phyloP scores from a whole-genome alignment of 352 stramenopile genomes.

The Phytophthora podocarpi region DNA sequence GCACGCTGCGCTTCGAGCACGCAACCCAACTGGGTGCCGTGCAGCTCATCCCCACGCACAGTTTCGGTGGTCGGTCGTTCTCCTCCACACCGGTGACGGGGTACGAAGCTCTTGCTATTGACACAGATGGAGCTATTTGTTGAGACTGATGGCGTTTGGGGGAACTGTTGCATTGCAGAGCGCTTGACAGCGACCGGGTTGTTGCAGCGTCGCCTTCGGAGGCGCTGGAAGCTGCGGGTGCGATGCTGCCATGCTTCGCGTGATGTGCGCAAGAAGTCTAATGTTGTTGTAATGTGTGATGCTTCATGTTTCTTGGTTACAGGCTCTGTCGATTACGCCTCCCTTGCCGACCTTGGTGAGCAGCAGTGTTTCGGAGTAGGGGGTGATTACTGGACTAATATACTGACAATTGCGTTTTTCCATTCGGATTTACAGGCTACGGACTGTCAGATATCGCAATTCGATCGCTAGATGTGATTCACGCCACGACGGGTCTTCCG shows the following conservation, averaged over 20 bases:
- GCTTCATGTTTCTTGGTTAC: not conserved
- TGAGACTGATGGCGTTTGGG: constrained; percentile 9
- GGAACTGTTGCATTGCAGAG: constrained; percentile 16
- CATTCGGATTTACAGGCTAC: constrained; percentile 40
- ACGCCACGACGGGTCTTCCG: constrained; percentile 79
- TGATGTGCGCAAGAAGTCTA: constrained; percentile 2
- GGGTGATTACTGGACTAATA: not conserved
- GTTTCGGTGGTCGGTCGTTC: constrained; percentile 60
- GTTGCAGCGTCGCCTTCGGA: constrained; percentile 51
- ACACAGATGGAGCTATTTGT: not conserved
- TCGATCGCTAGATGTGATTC: constrained; percentile 72
- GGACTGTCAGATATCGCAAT: constrained; percentile 78
- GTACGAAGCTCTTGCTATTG: constrained; percentile 29
- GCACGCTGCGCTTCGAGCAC: constrained; percentile 43
- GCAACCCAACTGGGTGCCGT: constrained; percentile 46
- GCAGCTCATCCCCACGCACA: constrained; percentile 52
- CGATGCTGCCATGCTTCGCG: not conserved
- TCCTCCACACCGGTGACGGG: constrained; percentile 55
- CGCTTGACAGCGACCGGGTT: constrained; percentile 53
- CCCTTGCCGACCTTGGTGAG: constrained; percentile 59
- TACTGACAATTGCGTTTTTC: constrained; percentile 9
- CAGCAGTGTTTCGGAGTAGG: not conserved
- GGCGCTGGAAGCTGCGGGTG: constrained; percentile 49
- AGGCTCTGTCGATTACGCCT: constrained; percentile 60
- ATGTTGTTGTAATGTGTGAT: constrained; percentile 11